These are phyloP conservation scores for Paulownia fortunei DNA, from an alignment of 257 asterid genomes.

Conservation along the genomic window DNA sequence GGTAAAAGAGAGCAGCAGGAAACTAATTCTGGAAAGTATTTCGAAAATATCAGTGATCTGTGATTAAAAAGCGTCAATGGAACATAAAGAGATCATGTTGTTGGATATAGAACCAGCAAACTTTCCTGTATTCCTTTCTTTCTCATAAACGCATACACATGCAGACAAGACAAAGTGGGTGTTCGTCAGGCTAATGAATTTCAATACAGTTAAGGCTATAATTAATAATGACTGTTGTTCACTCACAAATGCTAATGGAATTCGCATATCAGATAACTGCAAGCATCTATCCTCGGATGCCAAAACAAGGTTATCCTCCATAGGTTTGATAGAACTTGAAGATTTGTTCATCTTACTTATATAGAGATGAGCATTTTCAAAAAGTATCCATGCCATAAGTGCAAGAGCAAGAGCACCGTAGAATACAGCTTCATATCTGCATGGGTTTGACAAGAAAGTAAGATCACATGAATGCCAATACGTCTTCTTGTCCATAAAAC, in stretches of 20 bases:
- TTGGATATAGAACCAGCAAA: background rate
- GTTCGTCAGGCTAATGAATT: background rate
- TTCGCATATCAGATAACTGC: slow-evolving; percentile 82
- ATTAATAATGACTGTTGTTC: background rate
- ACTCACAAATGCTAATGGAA: slow-evolving; percentile 88
- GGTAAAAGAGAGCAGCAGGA: background rate
- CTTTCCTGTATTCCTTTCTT: background rate
- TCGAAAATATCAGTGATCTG: background rate
- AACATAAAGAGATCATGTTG: background rate
- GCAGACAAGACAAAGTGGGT: slow-evolving; percentile 1
- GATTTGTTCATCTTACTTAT: slow-evolving; percentile 50
- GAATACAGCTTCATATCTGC: slow-evolving; percentile 96
- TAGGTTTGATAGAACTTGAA: slow-evolving; percentile 44
- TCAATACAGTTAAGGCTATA: background rate
- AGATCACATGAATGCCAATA: slow-evolving; percentile 10
- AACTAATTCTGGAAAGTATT: background rate
- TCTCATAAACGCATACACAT: background rate
- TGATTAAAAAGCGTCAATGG: background rate
- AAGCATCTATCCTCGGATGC: slow-evolving; percentile 58
- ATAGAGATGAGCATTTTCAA: slow-evolving; percentile 71
- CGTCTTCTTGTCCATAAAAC: slow-evolving; percentile 13
- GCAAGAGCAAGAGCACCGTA: slow-evolving; percentile 90
- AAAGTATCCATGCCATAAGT: slow-evolving; percentile 89
- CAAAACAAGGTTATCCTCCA: slow-evolving; percentile 53
- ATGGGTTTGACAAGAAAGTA: slow-evolving; percentile 23